Evolutionary conservation across 768 basidiomycete species (phyloP), one percentile per base, ranked within the genome.

Genomic region (Termitomyces bulborhizus): DNA sequence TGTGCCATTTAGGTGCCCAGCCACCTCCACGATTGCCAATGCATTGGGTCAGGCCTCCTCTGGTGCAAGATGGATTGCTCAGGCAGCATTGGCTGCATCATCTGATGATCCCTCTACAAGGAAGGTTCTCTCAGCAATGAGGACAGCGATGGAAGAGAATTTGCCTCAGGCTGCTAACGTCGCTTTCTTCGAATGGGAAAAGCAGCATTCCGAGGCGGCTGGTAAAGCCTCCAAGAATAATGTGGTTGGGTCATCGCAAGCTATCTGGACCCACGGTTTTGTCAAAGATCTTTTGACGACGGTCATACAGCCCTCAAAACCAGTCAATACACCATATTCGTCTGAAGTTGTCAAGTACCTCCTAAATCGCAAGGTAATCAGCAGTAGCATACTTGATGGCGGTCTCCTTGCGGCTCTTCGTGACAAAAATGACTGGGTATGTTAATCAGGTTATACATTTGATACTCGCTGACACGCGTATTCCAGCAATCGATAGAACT

Each of bases 391-490:
- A 86, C 62, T 88, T 9, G 70, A 80, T 6, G 79, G 77, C 12
- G 84, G 82, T 3, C 66, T 92, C 16, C 61, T 91, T 37, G 71
- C 72, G 8, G 73, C 73, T 1, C 67, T 93, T 34, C 70, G 75
- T 45, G 66, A 74, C 50, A 77, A 75, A 55, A 72, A 74, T 42
- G 90, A 92, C 62, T 93, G 90, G 90, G 90, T 83, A 63, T 53
- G 76, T 62, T 51, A 46, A 29, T 37, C 15, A 31, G 7, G 18
- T 11, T 40, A 29, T 32, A 1, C 3, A 37, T 26, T 41, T 3
- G 7, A 8, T 29, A 39, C 34, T 27, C 39, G 52, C 48, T 50
- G 27, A 55, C 41, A 27, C 34, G n/a, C n/a, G 21, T 8, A 11
- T n/a, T 18, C 24, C 48, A 78, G 77, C 68, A 69, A 63, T 73